phyloP scores from a whole-genome alignment of 495 filamentous ascomycete species.

The Aspergillus avenaceus region DNA sequence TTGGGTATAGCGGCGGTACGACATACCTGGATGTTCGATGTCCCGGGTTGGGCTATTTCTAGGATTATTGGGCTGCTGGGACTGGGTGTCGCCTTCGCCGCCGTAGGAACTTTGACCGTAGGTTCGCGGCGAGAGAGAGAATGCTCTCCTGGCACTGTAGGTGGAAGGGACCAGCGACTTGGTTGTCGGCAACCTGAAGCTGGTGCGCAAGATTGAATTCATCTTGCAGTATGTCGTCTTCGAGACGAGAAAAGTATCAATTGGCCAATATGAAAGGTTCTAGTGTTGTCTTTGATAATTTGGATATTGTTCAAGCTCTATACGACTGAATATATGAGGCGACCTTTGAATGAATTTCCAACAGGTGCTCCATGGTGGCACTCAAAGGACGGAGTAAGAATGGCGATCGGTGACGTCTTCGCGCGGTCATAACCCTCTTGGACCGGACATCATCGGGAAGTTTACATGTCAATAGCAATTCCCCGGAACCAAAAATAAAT shows the following conservation, averaged over 20 bases:
- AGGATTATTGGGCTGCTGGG: conserved; percentile 7
- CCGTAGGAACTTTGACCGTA: conserved; percentile 23
- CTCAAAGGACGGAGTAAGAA: background rate
- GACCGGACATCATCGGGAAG: no score
- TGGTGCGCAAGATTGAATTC: conserved; percentile 5
- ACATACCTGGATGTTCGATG: conserved; percentile 26
- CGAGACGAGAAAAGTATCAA: no score
- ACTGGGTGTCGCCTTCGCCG: conserved; percentile 9
- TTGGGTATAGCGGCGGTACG: background rate
- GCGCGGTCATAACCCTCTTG: conserved; percentile 4
- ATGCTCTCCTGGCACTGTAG: background rate
- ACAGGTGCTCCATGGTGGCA: no score
- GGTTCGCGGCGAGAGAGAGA: conserved; percentile 1
- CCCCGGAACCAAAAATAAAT: no score
- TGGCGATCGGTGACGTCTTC: conserved; percentile 5
- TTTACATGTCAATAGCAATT: no score
- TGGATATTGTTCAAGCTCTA: no score
- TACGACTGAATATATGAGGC: background rate
- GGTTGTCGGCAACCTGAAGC: background rate
- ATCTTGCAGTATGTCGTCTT: conserved; percentile 1
- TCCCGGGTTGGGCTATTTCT: conserved; percentile 15
- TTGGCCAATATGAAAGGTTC: no score
- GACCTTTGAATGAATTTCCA: no score
- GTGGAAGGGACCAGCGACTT: background rate
- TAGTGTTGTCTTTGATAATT: no score